These are phyloP conservation scores for Chaetomium tenue DNA, from an alignment of 495 filamentous ascomycete species.

Conservation along the genomic window DNA sequence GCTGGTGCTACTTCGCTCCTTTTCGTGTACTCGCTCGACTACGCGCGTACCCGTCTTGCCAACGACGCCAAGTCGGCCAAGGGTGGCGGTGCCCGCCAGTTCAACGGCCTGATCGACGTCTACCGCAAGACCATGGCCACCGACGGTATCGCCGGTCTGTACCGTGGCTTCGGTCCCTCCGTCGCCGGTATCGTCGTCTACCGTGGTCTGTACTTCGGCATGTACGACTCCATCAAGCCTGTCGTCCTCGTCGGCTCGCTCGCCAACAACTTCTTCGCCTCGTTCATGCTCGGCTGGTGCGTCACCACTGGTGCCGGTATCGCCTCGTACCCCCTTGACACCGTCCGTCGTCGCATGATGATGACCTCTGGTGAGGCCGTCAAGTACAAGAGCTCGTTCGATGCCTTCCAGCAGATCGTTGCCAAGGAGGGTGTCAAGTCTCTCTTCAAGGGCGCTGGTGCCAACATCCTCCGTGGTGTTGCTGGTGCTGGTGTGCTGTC, in stretches of 20 bases:
- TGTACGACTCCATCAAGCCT: conserved; percentile 99
- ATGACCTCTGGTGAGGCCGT: conserved; percentile 97
- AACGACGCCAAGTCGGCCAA: conserved; percentile 98
- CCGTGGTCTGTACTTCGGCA: conserved; percentile 99
- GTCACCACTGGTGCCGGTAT: conserved; percentile 99
- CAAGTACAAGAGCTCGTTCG: conserved; percentile 95
- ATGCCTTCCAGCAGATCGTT: conserved; percentile 93
- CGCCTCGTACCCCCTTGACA: conserved; percentile 99
- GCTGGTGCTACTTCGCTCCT: conserved; percentile 99
- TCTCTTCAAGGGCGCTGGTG: conserved; percentile 99
- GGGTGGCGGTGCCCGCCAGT: conserved; percentile 96
- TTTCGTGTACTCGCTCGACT: conserved; percentile 99
- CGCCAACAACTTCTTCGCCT: conserved; percentile 97
- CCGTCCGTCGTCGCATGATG: conserved; percentile 99
- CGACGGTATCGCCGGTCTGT: conserved; percentile 98
- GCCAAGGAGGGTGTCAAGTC: conserved; percentile 95
- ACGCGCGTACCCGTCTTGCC: conserved; percentile 99
- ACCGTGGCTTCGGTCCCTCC: conserved; percentile 99
- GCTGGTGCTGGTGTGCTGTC: conserved; percentile 99
- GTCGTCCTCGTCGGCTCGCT: conserved; percentile 89
- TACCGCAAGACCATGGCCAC: conserved; percentile 99
- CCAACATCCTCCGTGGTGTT: conserved; percentile 99
- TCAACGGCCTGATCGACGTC: conserved; percentile 98
- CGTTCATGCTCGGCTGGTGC: conserved; percentile 96
- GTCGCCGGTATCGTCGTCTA: conserved; percentile 98